Evolutionary conservation across 129 eudicot genomes (phyloP), one percentile per base, ranked within the genome.

Genomic region (Tagetes patula): DNA sequence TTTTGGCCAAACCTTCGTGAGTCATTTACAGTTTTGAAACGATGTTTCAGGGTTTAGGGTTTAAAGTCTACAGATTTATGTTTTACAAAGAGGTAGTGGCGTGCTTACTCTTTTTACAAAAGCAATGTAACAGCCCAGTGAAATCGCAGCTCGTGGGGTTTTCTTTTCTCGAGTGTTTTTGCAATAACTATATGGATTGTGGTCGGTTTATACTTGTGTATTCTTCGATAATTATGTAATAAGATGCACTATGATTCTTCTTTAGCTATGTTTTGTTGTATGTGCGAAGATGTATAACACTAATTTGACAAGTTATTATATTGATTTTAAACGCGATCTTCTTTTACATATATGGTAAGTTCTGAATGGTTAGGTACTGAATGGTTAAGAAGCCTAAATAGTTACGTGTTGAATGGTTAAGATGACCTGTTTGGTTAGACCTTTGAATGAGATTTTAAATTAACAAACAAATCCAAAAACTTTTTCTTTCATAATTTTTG

Each of bases 1-100:
- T 11, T 88, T 91, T 32, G 96, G 96, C 13, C 96, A 87, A 78
- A 88, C 96, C 3, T 91, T 75, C 81, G 74, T 90, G 0, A 86
- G 87, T 47, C 76, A 9, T 11, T 56, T 82, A 59, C 85, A 91
- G 20, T 91, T 91, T 66, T 91, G 63, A 66, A 74, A 39, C 1
- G 0, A 14, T 12, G 82, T 72, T 69, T 69, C 69, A n/a, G 75
- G 42, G 83, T 76, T 72, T n/a, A 58, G 79, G 60, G 78, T 53
- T 80, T 77, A 62, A 65, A 65, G 79, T 78, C 27, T 20, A 20
- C 27, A 20, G 0, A 20, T 20, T 20, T 20, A 20, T 20, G 27
- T 81, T 78, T 50, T 70, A 20, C 11, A 58, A 77, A 37, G 64
- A 55, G 96, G 88, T 84, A 70, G 96, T 77, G 88, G 88, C 88